A percentile compares a stretch with the other conserved stretches of the same genome.
These are phyloP conservation scores for Flaveria floridana DNA, from an alignment of 140 eudicot genomes.

Conservation along the genomic window DNA sequence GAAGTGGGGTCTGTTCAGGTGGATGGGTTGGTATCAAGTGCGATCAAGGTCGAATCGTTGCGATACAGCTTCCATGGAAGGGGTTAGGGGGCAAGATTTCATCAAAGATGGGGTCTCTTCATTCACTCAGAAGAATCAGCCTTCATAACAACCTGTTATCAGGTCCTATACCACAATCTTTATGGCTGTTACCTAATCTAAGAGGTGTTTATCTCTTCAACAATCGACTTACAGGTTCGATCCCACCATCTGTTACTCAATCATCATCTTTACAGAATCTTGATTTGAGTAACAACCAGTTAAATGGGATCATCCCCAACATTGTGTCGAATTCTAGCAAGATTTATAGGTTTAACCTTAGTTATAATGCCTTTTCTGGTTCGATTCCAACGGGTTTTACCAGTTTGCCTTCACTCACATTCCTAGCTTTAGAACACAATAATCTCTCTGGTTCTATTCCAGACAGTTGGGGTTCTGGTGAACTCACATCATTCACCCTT, in stretches of 20 bases:
- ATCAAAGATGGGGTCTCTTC: conserved; percentile 60
- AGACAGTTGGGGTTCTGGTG: conserved; percentile 50
- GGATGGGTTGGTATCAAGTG: conserved; percentile 88
- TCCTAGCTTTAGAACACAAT: conserved; percentile 73
- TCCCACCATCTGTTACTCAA: conserved; percentile 67
- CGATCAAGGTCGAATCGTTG: conserved; percentile 60
- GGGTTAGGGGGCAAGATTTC: conserved; percentile 78
- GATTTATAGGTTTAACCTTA: conserved; percentile 69
- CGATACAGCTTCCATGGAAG: conserved; percentile 84
- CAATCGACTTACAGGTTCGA: conserved; percentile 78
- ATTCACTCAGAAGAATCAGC: conserved; percentile 65
- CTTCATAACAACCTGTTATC: conserved; percentile 73
- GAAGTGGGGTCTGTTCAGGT: conserved; percentile 72
- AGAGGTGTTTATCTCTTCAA: conserved; percentile 87
- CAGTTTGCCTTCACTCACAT: conserved; percentile 57
- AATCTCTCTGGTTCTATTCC: conserved; percentile 82
- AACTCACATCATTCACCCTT: conserved; percentile 56
- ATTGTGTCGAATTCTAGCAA: conserved; percentile 58
- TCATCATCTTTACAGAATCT: conserved; percentile 53
- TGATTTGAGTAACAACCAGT: conserved; percentile 78
- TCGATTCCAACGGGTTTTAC: conserved; percentile 53
- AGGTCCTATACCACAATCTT: conserved; percentile 67
- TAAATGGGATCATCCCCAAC: conserved; percentile 64
- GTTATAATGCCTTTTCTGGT: conserved; percentile 70
- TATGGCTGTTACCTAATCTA: conserved; percentile 67